Percentiles rank a stretch among this genome's conserved stretches.
phyloP scores from a whole-genome alignment of 768 basidiomycete genomes.

The Mrakia frigida region DNA sequence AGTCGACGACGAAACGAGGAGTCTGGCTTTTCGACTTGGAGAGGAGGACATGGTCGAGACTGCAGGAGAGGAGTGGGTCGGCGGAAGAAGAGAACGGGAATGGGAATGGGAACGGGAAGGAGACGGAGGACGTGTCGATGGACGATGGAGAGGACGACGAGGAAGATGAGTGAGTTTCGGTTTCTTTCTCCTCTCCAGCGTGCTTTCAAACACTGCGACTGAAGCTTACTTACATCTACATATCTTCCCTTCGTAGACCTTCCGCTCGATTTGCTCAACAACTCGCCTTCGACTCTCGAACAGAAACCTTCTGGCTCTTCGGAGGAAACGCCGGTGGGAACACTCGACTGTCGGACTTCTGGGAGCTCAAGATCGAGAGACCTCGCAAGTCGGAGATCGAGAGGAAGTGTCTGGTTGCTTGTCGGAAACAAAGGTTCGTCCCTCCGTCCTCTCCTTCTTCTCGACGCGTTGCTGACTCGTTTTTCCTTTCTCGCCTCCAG shows the following conservation, averaged over 20 bases:
- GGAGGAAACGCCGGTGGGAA: constrained; percentile 17
- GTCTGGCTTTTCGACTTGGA: constrained; percentile 19
- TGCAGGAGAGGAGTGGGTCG: background rate
- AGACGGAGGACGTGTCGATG: background rate
- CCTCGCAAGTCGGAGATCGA: background rate
- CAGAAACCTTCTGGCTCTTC: constrained; percentile 12
- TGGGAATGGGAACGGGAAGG: background rate
- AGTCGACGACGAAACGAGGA: constrained; percentile 15
- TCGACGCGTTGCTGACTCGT: background rate
- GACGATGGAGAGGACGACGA: constrained; percentile 9
- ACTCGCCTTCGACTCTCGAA: constrained; percentile 10
- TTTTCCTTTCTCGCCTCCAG: background rate
- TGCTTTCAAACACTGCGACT: too few relatives aligned
- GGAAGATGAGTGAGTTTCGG: background rate
- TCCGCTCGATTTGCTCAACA: constrained; percentile 11
- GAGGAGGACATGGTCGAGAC: background rate
- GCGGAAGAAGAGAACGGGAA: background rate
- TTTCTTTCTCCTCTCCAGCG: background rate
- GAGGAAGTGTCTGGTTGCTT: constrained; percentile 3
- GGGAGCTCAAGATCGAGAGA: constrained; percentile 24
- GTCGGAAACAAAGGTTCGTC: constrained; percentile 13
- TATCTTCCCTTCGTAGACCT: background rate
- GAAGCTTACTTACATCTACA: too few relatives aligned
- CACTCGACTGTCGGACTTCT: constrained; percentile 20
- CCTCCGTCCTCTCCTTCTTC: background rate